Evolutionary conservation across 768 basidiomycete genomes (phyloP).

Genomic region (Lactifluus volemus): DNA sequence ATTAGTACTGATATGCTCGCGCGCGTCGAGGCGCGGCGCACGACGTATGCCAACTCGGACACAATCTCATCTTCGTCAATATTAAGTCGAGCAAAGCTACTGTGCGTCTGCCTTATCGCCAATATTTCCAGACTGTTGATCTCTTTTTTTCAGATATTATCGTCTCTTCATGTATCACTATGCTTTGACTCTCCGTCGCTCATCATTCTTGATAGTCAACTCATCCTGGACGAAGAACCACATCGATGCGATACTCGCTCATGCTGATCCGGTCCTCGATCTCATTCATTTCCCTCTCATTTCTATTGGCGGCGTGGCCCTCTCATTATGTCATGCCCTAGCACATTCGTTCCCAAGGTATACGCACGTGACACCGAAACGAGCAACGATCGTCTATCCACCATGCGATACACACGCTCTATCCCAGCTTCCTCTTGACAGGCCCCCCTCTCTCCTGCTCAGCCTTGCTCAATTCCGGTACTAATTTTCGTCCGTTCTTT

Average conservation of each 20-base stretch:
- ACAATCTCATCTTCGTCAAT: constrained; percentile 45
- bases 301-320: background rate
- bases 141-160: constrained; percentile 63
- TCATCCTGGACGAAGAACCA: constrained; percentile 92
- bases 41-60: constrained; percentile 55
- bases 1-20: constrained; percentile 92
- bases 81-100: constrained; percentile 52
- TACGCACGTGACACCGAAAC: constrained; percentile 13
- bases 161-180: constrained; percentile 81
- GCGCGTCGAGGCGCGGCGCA: constrained; percentile 54
- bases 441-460: constrained; percentile 57
- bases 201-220: constrained; percentile 85
- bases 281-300: constrained; percentile 29
- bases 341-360: background rate
- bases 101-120: constrained; percentile 34
- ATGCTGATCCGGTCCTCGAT: constrained; percentile 43
- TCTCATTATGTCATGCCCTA: background rate
- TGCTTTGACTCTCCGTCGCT: constrained; percentile 57
- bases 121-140: background rate
- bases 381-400: constrained; percentile 66
- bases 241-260: constrained; percentile 60
- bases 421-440: constrained; percentile 41
- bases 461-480: constrained; percentile 93
- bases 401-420: constrained; percentile 84
- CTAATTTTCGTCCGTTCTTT: constrained; percentile 18